Evolutionary conservation across 768 basidiomycete species (phyloP).

Genomic region (Coprinellus micaceus): DNA sequence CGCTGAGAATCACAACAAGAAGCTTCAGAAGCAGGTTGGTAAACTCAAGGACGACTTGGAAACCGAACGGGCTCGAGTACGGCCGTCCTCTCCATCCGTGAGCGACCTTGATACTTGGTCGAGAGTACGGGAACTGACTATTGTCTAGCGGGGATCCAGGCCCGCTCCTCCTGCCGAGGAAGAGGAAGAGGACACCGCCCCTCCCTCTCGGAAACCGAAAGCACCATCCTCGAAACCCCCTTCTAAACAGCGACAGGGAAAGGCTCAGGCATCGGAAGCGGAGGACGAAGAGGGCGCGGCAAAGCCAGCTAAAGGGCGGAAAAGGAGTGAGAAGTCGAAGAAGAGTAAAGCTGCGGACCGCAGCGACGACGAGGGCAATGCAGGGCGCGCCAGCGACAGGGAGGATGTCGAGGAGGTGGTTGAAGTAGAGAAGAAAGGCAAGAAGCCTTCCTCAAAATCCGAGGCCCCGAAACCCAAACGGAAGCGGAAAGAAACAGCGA

Average conservation of each 20-base stretch:
- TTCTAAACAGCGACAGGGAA: background rate
- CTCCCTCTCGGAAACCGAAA: background rate
- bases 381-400: slow-evolving; percentile 16
- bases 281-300: slow-evolving; percentile 21
- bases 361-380: slow-evolving; percentile 13
- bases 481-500: slow-evolving; percentile 33
- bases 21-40: slow-evolving; percentile 40
- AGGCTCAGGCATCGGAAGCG: slow-evolving; percentile 6
- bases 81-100: slow-evolving; percentile 23
- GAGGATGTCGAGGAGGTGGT: slow-evolving; percentile 5
- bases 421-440: slow-evolving; percentile 30
- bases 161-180: slow-evolving; percentile 3
- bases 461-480: slow-evolving; percentile 28
- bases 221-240: background rate
- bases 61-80: slow-evolving; percentile 31
- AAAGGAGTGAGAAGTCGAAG: slow-evolving; percentile 12
- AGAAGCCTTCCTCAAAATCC: slow-evolving; percentile 19
- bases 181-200: background rate
- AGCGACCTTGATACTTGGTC: slow-evolving; percentile 5
- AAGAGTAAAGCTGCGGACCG: slow-evolving; percentile 19
- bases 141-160: slow-evolving; percentile 11
- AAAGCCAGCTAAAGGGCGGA: slow-evolving; percentile 6
- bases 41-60: slow-evolving; percentile 45
- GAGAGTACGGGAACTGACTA: slow-evolving; percentile 9
- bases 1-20: slow-evolving; percentile 29